These are phyloP conservation scores for Diospyros kaki DNA, from an alignment of 148 eudicot genomes.

Conservation along the genomic window DNA sequence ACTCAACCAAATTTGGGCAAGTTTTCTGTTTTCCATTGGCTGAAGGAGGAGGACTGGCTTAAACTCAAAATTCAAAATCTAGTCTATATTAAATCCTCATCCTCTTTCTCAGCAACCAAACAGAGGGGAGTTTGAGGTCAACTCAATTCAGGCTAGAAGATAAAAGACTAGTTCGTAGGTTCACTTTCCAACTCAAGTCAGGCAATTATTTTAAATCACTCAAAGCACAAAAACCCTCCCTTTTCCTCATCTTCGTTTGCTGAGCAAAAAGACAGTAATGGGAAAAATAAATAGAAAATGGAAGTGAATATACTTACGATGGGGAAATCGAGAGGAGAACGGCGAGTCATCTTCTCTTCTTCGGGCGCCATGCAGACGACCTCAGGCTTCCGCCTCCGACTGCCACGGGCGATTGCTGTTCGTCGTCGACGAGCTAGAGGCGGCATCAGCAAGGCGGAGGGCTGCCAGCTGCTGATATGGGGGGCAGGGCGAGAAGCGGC, in stretches of 20 bases:
- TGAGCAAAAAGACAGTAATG: too few species aligned
- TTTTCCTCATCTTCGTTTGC: too few species aligned
- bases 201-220: too few species aligned
- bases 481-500: constrained; percentile 3
- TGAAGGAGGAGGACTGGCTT: too few species aligned
- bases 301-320: constrained; percentile 39
- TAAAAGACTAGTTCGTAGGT: too few species aligned
- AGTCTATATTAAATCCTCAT: background rate
- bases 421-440: background rate
- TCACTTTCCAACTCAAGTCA: too few species aligned
- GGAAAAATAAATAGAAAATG: background rate
- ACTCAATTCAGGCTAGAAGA: too few species aligned
- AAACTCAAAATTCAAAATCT: too few species aligned
- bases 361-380: constrained; percentile 84
- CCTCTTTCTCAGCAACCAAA: background rate
- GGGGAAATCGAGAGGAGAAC: constrained; percentile 90
- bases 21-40: too few species aligned
- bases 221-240: too few species aligned
- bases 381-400: background rate
- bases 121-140: background rate
- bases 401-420: background rate
- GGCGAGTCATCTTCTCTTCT: constrained; percentile 81
- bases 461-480: background rate
- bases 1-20: too few species aligned
- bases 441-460: background rate